Evolutionary conservation across 257 asterid species (phyloP).

Genomic region (Nicotiana tabacum): DNA sequence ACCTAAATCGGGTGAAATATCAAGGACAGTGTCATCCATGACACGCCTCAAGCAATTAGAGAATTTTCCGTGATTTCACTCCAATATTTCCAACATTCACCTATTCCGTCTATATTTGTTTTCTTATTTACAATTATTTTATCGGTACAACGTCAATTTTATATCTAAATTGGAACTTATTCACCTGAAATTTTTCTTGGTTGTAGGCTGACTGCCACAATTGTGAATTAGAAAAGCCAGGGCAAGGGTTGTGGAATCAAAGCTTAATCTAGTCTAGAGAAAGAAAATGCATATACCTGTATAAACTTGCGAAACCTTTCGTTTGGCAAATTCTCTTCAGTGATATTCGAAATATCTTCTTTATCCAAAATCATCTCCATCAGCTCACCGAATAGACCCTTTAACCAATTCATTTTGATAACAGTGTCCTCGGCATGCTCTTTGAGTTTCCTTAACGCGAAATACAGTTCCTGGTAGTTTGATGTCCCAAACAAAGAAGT

Average conservation of each 20-base stretch:
- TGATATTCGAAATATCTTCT: constrained; percentile 24
- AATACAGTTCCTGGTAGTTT: constrained; percentile 46
- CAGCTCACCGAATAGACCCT: constrained; percentile 41
- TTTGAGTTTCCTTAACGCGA: constrained; percentile 55
- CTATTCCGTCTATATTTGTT: neutral
- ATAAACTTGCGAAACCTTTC: constrained; percentile 23
- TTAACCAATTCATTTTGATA: constrained; percentile 44
- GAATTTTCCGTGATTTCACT: no score
- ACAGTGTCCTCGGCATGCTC: constrained; percentile 43
- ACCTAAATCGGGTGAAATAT: no score
- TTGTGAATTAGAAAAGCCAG: neutral
- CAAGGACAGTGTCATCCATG: no score
- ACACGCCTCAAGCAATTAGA: no score
- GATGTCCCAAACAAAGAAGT: constrained; percentile 6
- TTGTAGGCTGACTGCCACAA: neutral
- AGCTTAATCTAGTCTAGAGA: neutral
- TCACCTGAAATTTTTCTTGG: neutral
- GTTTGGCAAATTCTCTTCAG: constrained; percentile 24
- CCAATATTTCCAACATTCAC: neutral
- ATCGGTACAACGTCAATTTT: neutral
- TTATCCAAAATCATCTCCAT: constrained; percentile 39
- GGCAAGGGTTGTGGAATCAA: neutral
- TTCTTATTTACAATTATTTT: neutral
- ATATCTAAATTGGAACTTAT: neutral
- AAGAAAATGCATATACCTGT: constrained; percentile 38